phyloP scores from a whole-genome alignment of 768 basidiomycete genomes.

The Agaricus subrufescens region DNA sequence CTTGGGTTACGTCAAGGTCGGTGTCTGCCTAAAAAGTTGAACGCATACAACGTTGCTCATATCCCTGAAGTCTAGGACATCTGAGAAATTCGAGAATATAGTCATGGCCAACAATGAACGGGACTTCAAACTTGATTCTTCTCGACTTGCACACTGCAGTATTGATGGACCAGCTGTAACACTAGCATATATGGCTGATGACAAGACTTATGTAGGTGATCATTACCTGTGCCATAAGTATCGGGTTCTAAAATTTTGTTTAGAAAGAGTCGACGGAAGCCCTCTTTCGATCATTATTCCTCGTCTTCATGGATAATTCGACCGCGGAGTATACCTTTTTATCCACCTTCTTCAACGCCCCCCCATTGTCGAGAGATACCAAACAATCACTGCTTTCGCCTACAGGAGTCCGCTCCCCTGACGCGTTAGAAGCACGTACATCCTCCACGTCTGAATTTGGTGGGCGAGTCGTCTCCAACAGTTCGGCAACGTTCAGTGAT shows the following conservation, averaged over 20 bases:
- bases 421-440: constrained; percentile 37
- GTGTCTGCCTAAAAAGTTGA: constrained; percentile 8
- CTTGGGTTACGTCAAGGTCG: constrained; percentile 73
- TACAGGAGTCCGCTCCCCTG: constrained; percentile 37
- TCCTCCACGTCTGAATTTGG: constrained; percentile 49
- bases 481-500: constrained; percentile 29
- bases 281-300: constrained; percentile 74
- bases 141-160: constrained; percentile 61
- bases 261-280: constrained; percentile 82
- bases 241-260: constrained; percentile 19
- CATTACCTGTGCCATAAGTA: not conserved
- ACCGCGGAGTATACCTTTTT: constrained; percentile 90
- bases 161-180: constrained; percentile 80
- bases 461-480: constrained; percentile 26
- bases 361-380: constrained; percentile 27
- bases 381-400: constrained; percentile 32
- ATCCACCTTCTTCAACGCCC: constrained; percentile 70
- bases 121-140: constrained; percentile 39
- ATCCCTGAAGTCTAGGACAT: constrained; percentile 48
- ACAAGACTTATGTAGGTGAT: constrained; percentile 72
- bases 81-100: constrained; percentile 69
- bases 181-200: constrained; percentile 85
- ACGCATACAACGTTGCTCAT: not conserved
- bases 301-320: constrained; percentile 94
- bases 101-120: constrained; percentile 39